A percentile compares a stretch with the other conserved stretches of the same genome.
phyloP scores from a whole-genome alignment of 1,284 basidiomycete species.

The Termitomyces sp. region DNA sequence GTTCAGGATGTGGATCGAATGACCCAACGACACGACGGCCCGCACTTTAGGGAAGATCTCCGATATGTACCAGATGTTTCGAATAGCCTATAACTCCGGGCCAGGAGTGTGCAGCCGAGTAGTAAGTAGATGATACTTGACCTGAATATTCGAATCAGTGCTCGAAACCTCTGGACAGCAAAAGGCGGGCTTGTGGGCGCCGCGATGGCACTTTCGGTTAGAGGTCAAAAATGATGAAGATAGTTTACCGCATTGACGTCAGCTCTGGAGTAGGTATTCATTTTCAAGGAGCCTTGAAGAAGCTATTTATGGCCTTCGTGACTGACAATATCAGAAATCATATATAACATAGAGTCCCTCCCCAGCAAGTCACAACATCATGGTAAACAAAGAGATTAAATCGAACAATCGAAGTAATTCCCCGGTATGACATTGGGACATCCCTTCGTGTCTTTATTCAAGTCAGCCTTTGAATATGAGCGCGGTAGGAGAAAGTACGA shows the following conservation, averaged over 20 bases:
- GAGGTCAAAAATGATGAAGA: too few species aligned
- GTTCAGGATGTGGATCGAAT: neutral
- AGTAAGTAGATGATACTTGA: neutral
- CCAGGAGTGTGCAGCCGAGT: neutral
- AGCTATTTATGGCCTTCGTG: neutral
- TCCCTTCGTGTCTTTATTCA: constrained; percentile 24
- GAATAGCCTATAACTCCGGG: neutral
- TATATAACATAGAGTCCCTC: neutral
- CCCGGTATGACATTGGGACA: constrained; percentile 32
- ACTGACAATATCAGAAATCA: neutral
- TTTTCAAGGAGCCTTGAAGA: neutral
- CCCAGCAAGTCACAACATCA: neutral
- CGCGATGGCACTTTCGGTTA: too few species aligned
- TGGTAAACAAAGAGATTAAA: neutral
- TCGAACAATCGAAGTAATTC: constrained; percentile 26
- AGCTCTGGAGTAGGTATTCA: neutral
- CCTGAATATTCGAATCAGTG: neutral
- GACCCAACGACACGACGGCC: neutral
- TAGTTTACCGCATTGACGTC: neutral
- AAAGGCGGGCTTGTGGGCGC: too few species aligned
- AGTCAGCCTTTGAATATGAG: neutral
- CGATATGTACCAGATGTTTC: neutral
- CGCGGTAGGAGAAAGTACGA: neutral
- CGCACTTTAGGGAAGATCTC: neutral
- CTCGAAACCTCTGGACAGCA: too few species aligned